phyloP scores from a whole-genome alignment of 2,329 filamentous ascomycete species.

The Claviceps citrina region DNA sequence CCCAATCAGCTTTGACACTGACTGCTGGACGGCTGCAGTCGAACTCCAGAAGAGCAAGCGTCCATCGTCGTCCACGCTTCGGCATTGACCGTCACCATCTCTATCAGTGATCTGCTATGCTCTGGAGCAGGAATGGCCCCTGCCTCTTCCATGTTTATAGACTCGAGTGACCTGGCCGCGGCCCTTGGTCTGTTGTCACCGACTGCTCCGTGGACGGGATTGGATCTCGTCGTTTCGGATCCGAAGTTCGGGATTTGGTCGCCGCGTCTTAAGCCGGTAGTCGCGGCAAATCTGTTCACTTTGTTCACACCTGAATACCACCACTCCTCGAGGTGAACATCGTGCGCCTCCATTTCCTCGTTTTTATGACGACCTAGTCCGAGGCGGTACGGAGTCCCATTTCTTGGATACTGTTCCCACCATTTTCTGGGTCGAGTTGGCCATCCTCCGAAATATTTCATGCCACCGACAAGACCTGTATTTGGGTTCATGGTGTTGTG shows the following conservation, averaged over 20 bases:
- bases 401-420: neutral
- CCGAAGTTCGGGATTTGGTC: neutral
- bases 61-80: neutral
- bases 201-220: too few relatives aligned
- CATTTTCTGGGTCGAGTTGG: neutral
- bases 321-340: constrained; percentile 1
- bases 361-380: constrained; percentile 10
- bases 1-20: neutral
- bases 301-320: constrained; percentile 7
- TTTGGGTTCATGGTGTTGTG: neutral
- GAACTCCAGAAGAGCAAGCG: neutral
- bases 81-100: constrained; percentile 1
- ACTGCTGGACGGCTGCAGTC: neutral
- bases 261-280: neutral
- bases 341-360: constrained; percentile 10
- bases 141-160: neutral
- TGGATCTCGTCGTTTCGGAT: too few relatives aligned
- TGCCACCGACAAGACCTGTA: neutral
- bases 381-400: constrained; percentile 6
- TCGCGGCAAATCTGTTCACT: neutral
- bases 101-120: neutral
- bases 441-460: neutral
- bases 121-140: neutral
- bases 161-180: neutral
- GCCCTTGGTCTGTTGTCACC: constrained; percentile 1